phyloP scores from a whole-genome alignment of 768 basidiomycete species.

The Rhizopogon salebrosus region DNA sequence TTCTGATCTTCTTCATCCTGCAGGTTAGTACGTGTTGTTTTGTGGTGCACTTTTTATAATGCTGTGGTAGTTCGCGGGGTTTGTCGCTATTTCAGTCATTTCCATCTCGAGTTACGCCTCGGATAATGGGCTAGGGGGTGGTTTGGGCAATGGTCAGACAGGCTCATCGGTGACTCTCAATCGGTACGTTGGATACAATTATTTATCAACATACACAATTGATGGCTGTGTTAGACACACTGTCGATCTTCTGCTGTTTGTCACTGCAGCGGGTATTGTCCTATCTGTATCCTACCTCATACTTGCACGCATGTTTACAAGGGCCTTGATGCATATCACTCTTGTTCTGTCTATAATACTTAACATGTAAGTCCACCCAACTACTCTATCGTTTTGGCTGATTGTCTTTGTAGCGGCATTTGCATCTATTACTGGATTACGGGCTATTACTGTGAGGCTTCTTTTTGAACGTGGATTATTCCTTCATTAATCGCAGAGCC shows the following conservation, averaged over 20 bases:
- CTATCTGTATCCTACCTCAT: constrained; percentile 65
- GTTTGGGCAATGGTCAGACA: constrained; percentile 48
- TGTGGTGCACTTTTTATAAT: not conserved
- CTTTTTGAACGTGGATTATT: constrained; percentile 16
- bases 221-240: constrained; percentile 45
- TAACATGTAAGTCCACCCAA: constrained; percentile 49
- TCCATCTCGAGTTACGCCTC: constrained; percentile 58
- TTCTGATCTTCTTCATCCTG: constrained; percentile 66
- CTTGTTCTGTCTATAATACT: constrained; percentile 56
- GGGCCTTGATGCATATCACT: constrained; percentile 71
- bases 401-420: constrained; percentile 44
- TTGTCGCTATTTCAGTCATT: constrained; percentile 61
- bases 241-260: constrained; percentile 69
- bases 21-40: constrained; percentile 37
- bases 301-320: constrained; percentile 69
- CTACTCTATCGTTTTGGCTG: not conserved
- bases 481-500: not conserved
- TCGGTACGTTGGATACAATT: constrained; percentile 34
- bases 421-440: constrained; percentile 74
- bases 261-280: constrained; percentile 62
- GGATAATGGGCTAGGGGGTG: constrained; percentile 66
- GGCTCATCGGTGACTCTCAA: constrained; percentile 64
- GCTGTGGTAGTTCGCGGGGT: constrained; percentile 53
- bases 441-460: constrained; percentile 55
- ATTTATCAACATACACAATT: not conserved